Evolutionary conservation across 257 asterid genomes (phyloP).

Genomic region (Jacaranda mimosifolia): DNA sequence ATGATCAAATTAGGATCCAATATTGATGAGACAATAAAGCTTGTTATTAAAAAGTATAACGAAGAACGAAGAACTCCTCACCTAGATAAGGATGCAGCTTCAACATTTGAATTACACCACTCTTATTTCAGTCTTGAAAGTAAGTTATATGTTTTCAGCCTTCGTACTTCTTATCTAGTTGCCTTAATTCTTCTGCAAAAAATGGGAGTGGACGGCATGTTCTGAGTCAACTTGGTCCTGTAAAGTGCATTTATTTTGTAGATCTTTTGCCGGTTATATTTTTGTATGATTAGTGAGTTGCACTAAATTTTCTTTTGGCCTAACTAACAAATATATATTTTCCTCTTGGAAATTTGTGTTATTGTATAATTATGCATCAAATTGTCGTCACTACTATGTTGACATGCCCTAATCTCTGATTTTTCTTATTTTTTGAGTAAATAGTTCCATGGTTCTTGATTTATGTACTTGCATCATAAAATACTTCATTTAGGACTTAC

Average conservation of each 20-base stretch:
- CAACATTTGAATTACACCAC: constrained; percentile 59
- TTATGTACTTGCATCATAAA: not conserved
- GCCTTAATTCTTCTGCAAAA: not conserved
- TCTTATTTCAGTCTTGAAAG: constrained; percentile 80
- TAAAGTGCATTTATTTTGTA: too few species aligned
- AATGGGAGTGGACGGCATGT: not conserved
- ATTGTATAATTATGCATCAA: not conserved
- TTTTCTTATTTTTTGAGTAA: not conserved
- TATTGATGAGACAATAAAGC: constrained; percentile 66
- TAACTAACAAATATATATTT: too few species aligned
- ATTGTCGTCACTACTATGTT: not conserved
- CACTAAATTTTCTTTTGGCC: too few species aligned
- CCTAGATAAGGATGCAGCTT: constrained; percentile 52
- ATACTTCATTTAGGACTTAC: not conserved
- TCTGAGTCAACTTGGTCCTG: not conserved
- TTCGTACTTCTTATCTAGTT: not conserved
- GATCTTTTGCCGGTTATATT: too few species aligned
- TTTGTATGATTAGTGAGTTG: too few species aligned
- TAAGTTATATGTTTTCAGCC: constrained; percentile 40
- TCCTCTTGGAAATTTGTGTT: not conserved
- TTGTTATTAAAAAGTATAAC: constrained; percentile 55
- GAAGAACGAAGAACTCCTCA: constrained; percentile 79
- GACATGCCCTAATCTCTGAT: not conserved
- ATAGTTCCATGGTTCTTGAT: not conserved
- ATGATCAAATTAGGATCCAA: constrained; percentile 76